Evolutionary conservation across 1,284 basidiomycete species (phyloP).

Genomic region (Mycosarcoma maydis): DNA sequence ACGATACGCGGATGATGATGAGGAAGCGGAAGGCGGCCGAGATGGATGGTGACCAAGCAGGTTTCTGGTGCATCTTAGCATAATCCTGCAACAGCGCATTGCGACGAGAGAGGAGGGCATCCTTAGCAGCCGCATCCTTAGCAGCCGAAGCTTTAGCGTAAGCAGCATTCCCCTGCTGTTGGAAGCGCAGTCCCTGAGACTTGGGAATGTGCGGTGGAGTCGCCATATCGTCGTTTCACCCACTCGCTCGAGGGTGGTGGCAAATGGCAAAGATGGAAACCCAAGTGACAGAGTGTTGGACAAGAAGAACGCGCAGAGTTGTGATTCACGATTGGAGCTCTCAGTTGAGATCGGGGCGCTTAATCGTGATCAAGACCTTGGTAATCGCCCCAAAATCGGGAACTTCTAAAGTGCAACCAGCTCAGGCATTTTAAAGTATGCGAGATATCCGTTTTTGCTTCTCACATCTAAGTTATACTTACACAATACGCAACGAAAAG

Average conservation of each 20-base stretch:
- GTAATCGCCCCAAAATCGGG: no score
- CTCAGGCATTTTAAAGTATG: no score
- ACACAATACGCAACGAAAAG: no score
- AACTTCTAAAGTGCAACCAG: no score
- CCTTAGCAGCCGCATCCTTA: conserved; percentile 32
- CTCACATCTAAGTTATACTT: no score
- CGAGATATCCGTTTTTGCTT: no score
- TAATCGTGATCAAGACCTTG: no score
- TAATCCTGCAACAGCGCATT: conserved; percentile 50
- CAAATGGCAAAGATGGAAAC: not conserved
- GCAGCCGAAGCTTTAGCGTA: conserved; percentile 34
- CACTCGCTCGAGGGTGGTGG: not conserved
- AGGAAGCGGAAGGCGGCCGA: conserved; percentile 85
- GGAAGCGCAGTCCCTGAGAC: conserved; percentile 37
- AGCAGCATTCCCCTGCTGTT: conserved; percentile 25
- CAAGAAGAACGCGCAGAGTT: no score
- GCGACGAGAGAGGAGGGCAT: conserved; percentile 36
- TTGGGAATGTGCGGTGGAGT: conserved; percentile 22
- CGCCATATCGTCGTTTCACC: conserved; percentile 14
- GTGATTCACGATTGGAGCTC: no score
- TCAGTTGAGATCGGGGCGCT: no score
- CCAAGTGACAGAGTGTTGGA: not conserved
- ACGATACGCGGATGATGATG: conserved; percentile 79
- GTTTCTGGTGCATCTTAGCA: conserved; percentile 33
- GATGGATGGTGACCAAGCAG: conserved; percentile 64